These are phyloP conservation scores for Daldinia bambusicola DNA, from an alignment of 495 filamentous ascomycete species.

Conservation along the genomic window DNA sequence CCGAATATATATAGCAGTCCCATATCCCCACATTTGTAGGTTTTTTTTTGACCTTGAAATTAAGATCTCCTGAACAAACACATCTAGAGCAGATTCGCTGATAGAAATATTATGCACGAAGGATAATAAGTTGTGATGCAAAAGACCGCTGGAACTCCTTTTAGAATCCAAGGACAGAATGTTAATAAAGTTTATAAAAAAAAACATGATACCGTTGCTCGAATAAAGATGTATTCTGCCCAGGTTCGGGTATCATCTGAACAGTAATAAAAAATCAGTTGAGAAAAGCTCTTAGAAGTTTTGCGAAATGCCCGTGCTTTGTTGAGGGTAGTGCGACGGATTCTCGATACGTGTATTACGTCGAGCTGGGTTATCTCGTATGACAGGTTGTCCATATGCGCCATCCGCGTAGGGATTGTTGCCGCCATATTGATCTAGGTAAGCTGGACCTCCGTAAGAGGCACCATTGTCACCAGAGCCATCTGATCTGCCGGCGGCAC, in stretches of 20 bases:
- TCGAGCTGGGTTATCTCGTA: constrained; percentile 90
- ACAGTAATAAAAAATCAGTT: constrained; percentile 24
- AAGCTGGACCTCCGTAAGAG: constrained; percentile 58
- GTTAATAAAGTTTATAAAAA: too few species aligned
- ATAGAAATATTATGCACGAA: constrained; percentile 39
- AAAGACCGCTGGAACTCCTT: constrained; percentile 37
- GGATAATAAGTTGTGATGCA: constrained; percentile 36
- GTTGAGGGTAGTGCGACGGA: constrained; percentile 83
- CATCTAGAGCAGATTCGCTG: constrained; percentile 22
- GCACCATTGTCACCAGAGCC: constrained; percentile 76
- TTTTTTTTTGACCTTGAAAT: constrained; percentile 23
- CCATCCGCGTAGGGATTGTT: constrained; percentile 59
- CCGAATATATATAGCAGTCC: constrained; percentile 36
- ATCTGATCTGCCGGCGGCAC: constrained; percentile 82
- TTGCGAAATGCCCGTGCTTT: constrained; percentile 96
- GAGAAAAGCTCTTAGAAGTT: constrained; percentile 75
- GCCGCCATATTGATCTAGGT: constrained; percentile 64
- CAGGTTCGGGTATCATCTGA: constrained; percentile 45
- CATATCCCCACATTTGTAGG: constrained; percentile 16
- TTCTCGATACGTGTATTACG: constrained; percentile 95
- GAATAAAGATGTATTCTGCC: constrained; percentile 26
- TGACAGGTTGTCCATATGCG: constrained; percentile 72
- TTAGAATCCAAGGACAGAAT: constrained; percentile 31
- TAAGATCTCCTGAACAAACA: constrained; percentile 14
- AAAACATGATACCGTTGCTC: constrained; percentile 33